A percentile compares a stretch with the other conserved stretches of the same genome.
Conservation (phyloP, 768 basidiomycete genomes). For the Clitopilus hobsonii region DNA sequence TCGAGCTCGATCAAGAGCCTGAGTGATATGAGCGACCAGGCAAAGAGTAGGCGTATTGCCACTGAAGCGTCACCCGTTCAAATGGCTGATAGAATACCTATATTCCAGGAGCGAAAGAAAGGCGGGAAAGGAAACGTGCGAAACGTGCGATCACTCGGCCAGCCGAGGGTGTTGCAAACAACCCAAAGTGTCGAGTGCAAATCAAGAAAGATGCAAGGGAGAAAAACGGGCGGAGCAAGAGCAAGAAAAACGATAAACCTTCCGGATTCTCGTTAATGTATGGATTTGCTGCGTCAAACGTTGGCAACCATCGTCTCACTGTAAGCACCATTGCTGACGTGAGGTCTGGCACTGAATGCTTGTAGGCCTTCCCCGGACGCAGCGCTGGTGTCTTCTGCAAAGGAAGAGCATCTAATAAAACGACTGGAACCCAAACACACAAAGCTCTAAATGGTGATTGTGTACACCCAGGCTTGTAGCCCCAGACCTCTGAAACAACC, state of each 20-base stretch:
- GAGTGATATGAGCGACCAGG: neutral
- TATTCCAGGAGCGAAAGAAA: slow-evolving; percentile 52
- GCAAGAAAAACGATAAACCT: slow-evolving; percentile 30
- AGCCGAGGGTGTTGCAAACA: neutral
- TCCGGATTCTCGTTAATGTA: slow-evolving; percentile 63
- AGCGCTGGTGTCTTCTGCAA: slow-evolving; percentile 59
- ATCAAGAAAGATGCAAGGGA: slow-evolving; percentile 21
- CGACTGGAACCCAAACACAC: too few relatives aligned
- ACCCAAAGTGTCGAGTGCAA: slow-evolving; percentile 20
- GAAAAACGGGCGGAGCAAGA: slow-evolving; percentile 16
- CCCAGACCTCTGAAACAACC: slow-evolving; percentile 7
- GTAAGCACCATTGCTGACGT: slow-evolving; percentile 28
- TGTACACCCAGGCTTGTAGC: neutral
- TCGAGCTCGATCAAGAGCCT: neutral
- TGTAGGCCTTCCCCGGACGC: slow-evolving; percentile 25
- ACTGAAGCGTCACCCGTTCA: slow-evolving; percentile 25
- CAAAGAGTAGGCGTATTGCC: neutral
- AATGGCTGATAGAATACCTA: neutral
- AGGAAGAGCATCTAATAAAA: slow-evolving; percentile 55
- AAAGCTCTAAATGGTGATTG: neutral
- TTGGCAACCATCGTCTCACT: slow-evolving; percentile 59
- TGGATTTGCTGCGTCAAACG: slow-evolving; percentile 57
- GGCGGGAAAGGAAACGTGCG: slow-evolving; percentile 50
- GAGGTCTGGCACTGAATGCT: neutral
- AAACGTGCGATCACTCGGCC: neutral